A percentile compares a stretch with the other conserved stretches of the same genome.
Conservation (phyloP, 257 asterid species). For the Fraxinus quadrangulata region DNA sequence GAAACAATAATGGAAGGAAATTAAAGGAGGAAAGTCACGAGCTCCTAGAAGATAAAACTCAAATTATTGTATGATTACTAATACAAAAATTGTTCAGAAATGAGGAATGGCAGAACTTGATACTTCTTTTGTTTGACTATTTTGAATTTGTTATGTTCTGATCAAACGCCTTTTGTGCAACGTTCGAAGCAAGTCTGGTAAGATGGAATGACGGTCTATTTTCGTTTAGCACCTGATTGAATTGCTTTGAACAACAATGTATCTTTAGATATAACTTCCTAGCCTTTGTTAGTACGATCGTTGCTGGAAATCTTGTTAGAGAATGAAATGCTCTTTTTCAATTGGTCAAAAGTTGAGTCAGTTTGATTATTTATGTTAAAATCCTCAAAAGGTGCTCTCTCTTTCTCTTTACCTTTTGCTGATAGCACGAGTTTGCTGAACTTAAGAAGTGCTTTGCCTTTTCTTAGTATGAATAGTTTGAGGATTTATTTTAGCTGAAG, state of each 20-base stretch:
- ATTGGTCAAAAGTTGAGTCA: neutral
- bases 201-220: neutral
- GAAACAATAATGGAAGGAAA: neutral
- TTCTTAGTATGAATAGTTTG: neutral
- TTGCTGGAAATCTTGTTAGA: neutral
- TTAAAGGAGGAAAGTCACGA: neutral
- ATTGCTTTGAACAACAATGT: neutral
- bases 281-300: neutral
- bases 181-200: neutral
- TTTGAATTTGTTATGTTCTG: neutral
- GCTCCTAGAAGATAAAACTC: neutral
- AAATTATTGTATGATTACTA: neutral
- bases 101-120: neutral
- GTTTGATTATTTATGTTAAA: neutral
- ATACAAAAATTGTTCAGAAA: neutral
- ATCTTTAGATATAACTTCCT: neutral
- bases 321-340: neutral
- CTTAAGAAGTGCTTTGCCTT: neutral
- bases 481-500: neutral
- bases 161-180: neutral
- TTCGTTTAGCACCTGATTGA: neutral
- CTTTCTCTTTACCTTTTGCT: neutral
- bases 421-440: neutral
- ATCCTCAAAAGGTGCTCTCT: neutral
- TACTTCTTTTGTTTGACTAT: neutral